Base-by-base conservation (phyloP, 1,139 yeast genomes). In the Saccharomyces hybrid region DNA sequence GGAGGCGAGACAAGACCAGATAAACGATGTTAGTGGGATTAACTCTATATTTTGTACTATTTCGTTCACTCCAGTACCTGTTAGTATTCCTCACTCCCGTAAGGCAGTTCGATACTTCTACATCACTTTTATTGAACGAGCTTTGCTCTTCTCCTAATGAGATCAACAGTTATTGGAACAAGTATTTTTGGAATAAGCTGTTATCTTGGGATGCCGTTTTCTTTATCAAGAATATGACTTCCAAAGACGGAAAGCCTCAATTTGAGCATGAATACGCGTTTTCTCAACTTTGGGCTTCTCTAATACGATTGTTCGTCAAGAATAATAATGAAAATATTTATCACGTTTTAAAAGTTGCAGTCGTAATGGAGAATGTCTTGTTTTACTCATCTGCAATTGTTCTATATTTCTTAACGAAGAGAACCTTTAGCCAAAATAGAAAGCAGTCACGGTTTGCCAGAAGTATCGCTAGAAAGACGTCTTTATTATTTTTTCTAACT, bases 231-330 rank as follows among this genome's bases (percentile, higher is more conserved):
- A 58, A 57, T 4, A 59, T 61, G 53, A 66, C 83, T 49, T 81
- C 86, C 41, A 67, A 71, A 20, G 70, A 79, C 28, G 82, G 78
- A 0, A 67, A 72, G 2, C 71, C 78, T 29, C 67, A 69, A 41
- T 90, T 76, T 69, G 98, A 93, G 68, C 96, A 93, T 67, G 95
- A 89, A 71, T 87, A 82, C 78, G 97, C 95, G 6, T 93, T 89
- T 68, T 84, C 96, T 46, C 86, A 88, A 5, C 68, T 82, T 3
- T 90, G 96, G 95, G 78, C 86, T 73, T 65, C 79, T 47, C 55
- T 82, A 2, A 70, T 88, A 25, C 68, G 71, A 49, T 55, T 49
- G 46, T 8, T 57, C 2, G 4, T 41, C 16, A 48, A 49, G 52
- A 27, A 46, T 27, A 55, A 59, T 51, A 59, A 20, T 44, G 51